Evolutionary conservation across 768 basidiomycete genomes (phyloP).

Genomic region (Kwoniella heveanensis): DNA sequence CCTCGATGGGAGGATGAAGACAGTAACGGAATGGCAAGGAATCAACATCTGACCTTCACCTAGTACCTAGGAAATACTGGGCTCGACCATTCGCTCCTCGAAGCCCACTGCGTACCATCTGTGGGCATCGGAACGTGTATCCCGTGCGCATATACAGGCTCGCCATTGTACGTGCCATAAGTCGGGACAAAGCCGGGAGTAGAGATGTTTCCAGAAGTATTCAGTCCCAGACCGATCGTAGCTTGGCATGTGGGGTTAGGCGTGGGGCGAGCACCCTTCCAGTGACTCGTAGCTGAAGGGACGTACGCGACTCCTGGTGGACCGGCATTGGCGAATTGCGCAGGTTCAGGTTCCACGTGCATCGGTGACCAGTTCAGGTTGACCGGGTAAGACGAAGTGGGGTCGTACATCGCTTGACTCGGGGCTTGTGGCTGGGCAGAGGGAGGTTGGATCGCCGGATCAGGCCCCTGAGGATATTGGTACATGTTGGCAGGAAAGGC

Average conservation of each 20-base stretch:
- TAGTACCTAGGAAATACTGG: conserved; percentile 16
- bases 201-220: background rate
- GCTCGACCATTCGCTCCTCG: conserved; percentile 34
- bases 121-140: background rate
- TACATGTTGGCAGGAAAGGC: conserved; percentile 13
- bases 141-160: conserved; percentile 10
- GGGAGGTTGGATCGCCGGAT: background rate
- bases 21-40: too few species aligned
- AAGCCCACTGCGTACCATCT: conserved; percentile 12
- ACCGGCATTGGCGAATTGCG: conserved; percentile 50
- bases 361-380: conserved; percentile 18
- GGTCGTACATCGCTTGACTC: conserved; percentile 5
- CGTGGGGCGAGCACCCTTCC: background rate
- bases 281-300: conserved; percentile 11
- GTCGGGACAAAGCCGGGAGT: background rate
- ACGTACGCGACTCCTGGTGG: conserved; percentile 46
- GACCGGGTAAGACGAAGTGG: background rate
- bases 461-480: conserved; percentile 4
- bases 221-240: conserved; percentile 9
- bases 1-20: too few species aligned
- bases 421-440: background rate
- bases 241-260: background rate
- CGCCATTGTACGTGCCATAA: background rate
- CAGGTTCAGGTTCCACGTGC: conserved; percentile 29
- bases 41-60: background rate